These are phyloP conservation scores for Adiantum capillusveneris DNA, from an alignment of 75 land plant species.

Conservation along the genomic window DNA sequence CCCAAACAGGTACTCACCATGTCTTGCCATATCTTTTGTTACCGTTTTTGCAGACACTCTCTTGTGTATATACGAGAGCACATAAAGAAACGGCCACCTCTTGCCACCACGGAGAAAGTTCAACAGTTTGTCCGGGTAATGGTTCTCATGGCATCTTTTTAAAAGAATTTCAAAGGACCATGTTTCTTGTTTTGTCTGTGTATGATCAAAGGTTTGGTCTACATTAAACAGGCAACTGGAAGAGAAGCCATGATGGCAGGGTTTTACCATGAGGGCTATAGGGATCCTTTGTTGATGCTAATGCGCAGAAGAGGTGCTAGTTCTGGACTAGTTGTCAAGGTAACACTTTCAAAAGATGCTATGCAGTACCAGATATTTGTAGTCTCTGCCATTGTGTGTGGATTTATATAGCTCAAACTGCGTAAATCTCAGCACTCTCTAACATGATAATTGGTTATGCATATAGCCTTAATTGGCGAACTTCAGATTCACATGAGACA, in stretches of 20 bases:
- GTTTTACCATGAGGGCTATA: conserved; percentile 92
- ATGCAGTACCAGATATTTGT: no score
- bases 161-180: no score
- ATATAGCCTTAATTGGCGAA: no score
- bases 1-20: no score
- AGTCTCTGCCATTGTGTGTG: no score
- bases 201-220: not conserved
- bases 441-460: no score
- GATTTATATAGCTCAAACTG: no score
- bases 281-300: conserved; percentile 80
- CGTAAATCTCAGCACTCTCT: no score
- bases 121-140: conserved; percentile 85
- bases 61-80: conserved; percentile 71
- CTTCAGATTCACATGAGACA: no score
- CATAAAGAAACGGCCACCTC: conserved; percentile 92
- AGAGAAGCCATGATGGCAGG: conserved; percentile 85
- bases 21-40: not conserved
- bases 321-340: conserved; percentile 95
- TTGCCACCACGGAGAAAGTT: conserved; percentile 98
- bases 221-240: conserved; percentile 54
- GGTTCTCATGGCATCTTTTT: no score
- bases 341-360: no score
- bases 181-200: not conserved
- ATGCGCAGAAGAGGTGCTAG: conserved; percentile 96
- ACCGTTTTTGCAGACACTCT: conserved; percentile 22